Evolutionary conservation across 2,329 filamentous ascomycete species (phyloP), one percentile per base, ranked within the genome.

Genomic region (Ascochyta clinopodiicola): DNA sequence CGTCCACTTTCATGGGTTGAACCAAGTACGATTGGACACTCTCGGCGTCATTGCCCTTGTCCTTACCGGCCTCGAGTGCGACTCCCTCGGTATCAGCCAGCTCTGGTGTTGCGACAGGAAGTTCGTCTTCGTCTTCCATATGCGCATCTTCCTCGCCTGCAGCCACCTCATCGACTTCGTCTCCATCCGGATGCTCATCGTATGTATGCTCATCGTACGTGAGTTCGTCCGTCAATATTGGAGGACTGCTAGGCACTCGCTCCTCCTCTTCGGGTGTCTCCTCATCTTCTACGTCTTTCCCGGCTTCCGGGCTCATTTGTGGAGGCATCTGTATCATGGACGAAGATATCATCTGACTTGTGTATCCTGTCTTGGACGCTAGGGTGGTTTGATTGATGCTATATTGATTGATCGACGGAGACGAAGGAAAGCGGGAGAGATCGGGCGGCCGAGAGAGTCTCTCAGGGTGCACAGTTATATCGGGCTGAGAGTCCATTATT

Each of bases 401-500:
- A 47, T 74, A 75, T 35, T 71, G 66, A 36, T 72, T 71, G 15
- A 59, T 59, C 2, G 71, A 73, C 4, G 74, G 69, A 10, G 74
- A 78, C 1, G 78, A 78, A 19, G 70, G 69, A n/a, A 75, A 69
- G 5, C 69, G 62, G 8, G 68, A 49, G 12, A 61, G 56, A 34
- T 67, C 69, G n/a, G 71, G 72, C 21, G 47, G 52, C 21, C 56
- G 67, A 6, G 59, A 63, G 35, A 68, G 57, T 44, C 64, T 68
- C 8, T 72, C 67, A 13, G 64, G 48, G 25, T 70, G 59, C 13
- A 58, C 60, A 43, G 58, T 61, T 15, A 62, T 59, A 9, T 74
- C 69, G 10, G 77, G 77, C 49, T 81, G 79, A 15, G 80, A 82
- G 52, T 81, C 76, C 52, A 78, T 78, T 17, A 81, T 70, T 8